Evolutionary conservation across 192 early-diverging fungal species (phyloP), one percentile per base, ranked within the genome.

Genomic region (Linnemannia hyalina): DNA sequence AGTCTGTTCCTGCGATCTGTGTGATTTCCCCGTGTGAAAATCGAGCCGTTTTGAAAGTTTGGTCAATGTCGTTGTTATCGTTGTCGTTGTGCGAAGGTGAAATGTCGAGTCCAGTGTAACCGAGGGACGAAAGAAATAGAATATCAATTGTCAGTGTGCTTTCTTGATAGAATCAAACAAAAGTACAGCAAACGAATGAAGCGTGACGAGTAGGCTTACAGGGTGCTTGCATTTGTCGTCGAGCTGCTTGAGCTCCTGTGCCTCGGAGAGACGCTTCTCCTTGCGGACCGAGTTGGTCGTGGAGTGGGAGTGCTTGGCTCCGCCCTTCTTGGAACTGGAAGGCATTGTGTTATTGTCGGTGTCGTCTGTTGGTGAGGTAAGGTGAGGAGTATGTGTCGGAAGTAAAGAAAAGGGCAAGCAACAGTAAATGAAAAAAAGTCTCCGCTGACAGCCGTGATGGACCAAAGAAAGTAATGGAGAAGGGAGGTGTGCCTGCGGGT

Each of bases 211-310:
- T 68, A 13, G 26, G n/a, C 88, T 65, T 83, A 91, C 90, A 68
- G 89, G 88, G 57, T 90, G 85, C 23, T 87, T 81, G 44, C 88
- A 89, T 69, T 78, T 71, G 75, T 91, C 73, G 47, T 88, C 89
- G 35, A 92, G 68, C n/a, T 90, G 82, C n/a, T 71, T 68, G 15
- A 93, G 82, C 38, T 93, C 92, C n/a, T 80, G 73, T 20, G 87
- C 87, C 77, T 93, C 91, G 22, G 81, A 80, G 47, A 82, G 35
- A 22, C 88, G 78, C 83, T 88, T 90, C 26, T 89, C 73, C 81
- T 91, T 86, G 42, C 91, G 87, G 38, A 82, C 22, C 16, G 60
- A 65, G 60, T 65, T 65, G 60, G 60, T 65, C 35, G 42, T 47
- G 15, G 75, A 77, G n/a, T 70, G 42, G 2, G 81, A n/a, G 40